phyloP scores from a whole-genome alignment of 148 eudicot species.

The Silene uniflora region DNA sequence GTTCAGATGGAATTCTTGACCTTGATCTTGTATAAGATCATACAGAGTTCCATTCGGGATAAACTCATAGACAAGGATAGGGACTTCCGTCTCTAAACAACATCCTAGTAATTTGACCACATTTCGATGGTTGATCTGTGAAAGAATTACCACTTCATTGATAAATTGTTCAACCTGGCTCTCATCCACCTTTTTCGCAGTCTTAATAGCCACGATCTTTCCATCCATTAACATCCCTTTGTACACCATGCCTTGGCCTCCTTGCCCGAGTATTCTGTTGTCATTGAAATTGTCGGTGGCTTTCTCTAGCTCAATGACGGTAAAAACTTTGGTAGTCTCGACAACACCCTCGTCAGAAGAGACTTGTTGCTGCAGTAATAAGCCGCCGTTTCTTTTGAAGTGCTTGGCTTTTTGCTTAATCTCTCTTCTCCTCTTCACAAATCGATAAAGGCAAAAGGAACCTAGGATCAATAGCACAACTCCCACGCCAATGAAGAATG shows the following conservation, averaged over 20 bases:
- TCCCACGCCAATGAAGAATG: too few species aligned
- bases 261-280: conserved; percentile 10
- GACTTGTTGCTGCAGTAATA: too few species aligned
- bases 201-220: conserved; percentile 13
- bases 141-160: conserved; percentile 17
- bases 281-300: too few species aligned
- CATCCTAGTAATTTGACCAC: background rate
- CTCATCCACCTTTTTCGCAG: conserved; percentile 5
- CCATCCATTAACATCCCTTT: conserved; percentile 12
- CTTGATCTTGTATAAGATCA: background rate
- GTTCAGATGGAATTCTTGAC: background rate
- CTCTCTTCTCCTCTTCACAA: too few species aligned
- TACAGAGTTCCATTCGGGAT: conserved; percentile 6
- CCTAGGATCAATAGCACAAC: too few species aligned
- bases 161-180: conserved; percentile 9
- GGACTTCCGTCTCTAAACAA: conserved; percentile 3
- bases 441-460: too few species aligned
- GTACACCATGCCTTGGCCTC: conserved; percentile 8
- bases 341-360: too few species aligned
- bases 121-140: conserved; percentile 10
- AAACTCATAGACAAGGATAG: too few species aligned
- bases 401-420: too few species aligned
- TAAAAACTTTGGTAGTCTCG: too few species aligned
- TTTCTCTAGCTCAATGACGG: too few species aligned
- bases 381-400: too few species aligned